Evolutionary conservation across 495 filamentous ascomycete genomes (phyloP).

Genomic region (Tuber microsphaerosporum): DNA sequence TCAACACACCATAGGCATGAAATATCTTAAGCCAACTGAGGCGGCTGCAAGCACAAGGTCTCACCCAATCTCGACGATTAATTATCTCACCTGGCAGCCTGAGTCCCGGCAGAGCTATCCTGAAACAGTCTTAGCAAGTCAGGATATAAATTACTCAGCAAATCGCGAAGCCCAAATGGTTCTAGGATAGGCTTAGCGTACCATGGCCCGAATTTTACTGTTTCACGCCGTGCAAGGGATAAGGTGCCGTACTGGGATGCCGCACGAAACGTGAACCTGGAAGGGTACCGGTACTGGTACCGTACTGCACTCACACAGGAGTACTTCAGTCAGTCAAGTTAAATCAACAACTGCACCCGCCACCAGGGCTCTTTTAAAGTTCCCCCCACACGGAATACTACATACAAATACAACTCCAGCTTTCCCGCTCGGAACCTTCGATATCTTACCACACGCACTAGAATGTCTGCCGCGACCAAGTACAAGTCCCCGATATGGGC

Average conservation of each 20-base stretch:
- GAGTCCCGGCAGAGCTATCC: not conserved
- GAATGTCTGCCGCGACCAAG: slow-evolving; percentile 3
- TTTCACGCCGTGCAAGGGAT: too few species aligned
- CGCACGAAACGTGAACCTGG: not conserved
- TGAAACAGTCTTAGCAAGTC: too few species aligned
- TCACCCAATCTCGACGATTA: not conserved
- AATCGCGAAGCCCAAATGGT: too few species aligned
- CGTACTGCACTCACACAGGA: not conserved
- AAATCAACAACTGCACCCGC: not conserved
- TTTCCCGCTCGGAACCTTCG: not conserved
- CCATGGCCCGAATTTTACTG: too few species aligned
- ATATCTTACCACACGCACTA: not conserved
- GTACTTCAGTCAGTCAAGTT: not conserved
- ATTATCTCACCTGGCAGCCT: not conserved
- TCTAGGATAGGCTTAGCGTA: too few species aligned
- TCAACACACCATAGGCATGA: not conserved
- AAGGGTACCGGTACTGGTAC: not conserved
- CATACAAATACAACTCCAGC: not conserved
- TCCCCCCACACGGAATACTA: not conserved
- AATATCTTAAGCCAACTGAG: not conserved
- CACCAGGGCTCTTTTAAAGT: not conserved
- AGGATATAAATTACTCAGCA: too few species aligned
- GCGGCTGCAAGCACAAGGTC: not conserved
- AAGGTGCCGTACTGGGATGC: not conserved
- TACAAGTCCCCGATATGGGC: slow-evolving; percentile 34